Base-by-base conservation (phyloP, 2,329 filamentous ascomycete species). In the Fusarium dimerum region DNA sequence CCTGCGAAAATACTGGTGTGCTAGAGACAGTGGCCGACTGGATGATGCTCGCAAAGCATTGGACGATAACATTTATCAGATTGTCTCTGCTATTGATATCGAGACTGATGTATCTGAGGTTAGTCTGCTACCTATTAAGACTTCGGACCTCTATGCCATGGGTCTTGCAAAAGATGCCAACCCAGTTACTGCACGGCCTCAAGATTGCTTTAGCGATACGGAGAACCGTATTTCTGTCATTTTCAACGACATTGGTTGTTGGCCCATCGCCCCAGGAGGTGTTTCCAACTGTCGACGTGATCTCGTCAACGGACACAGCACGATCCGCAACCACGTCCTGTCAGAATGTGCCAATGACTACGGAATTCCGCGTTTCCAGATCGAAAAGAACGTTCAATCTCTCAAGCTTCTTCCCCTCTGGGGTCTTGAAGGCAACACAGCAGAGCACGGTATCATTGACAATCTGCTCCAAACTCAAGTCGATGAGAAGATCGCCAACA, bases 361-460 rank as follows among this genome's bases (percentile, higher is more conserved):
- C 12, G 56, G 56, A 8, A 57, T 59, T 29, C 57, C 57, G 7
- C 54, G 57, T 1, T 60, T 60, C 48, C 57, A 60, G 30, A 50
- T 60, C 6, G 57, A 60, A 51, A 60, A 55, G 47, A 60, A 53
- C 17, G 56, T 60, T 1, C 56, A 60, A n/a, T 60, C 57, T 2
- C 39, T 60, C 26, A 60, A 60, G 40, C 6, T 60, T 4, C 40
- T 60, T 11, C 57, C 57, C 32, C 57, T 60, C 3, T 60, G 57
- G 57, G 57, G 57, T 13, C 50, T 60, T 10, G 57, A 60, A 29
- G 54, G 54, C 15, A 52, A 52, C 40, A 60, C 56, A 1, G 56
- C 57, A 4, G 59, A 57, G 3, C 57, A 60, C n/a, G 57, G 57
- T 15, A 40, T 60, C n/a, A 54, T 60, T 3, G 49, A 57, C 6